These are phyloP conservation scores for Pyrenophora graminea DNA, from an alignment of 2,329 filamentous ascomycete species.

Conservation along the genomic window DNA sequence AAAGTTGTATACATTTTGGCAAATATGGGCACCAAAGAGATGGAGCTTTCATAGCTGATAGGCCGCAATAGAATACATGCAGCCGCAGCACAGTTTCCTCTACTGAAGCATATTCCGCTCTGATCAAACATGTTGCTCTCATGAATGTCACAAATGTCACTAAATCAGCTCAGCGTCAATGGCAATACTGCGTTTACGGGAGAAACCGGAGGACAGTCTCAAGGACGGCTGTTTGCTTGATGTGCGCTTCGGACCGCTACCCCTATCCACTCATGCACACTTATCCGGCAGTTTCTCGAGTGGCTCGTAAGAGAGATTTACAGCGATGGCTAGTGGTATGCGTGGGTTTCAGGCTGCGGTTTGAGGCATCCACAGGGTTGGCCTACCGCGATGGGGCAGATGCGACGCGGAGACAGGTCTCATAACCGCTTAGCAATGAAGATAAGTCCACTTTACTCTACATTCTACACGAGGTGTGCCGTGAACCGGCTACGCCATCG, in stretches of 20 bases:
- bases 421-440: conserved; percentile 4
- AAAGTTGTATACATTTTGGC: conserved; percentile 8
- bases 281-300: conserved; percentile 9
- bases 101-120: background rate
- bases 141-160: background rate
- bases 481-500: conserved; percentile 24
- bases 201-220: too few species aligned
- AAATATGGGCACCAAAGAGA: background rate
- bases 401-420: conserved; percentile 9
- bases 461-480: conserved; percentile 30
- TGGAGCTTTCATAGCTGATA: background rate
- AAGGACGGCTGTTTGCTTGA: background rate
- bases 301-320: conserved; percentile 10
- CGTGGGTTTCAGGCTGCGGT: conserved; percentile 68
- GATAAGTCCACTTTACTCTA: conserved; percentile 19
- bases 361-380: conserved; percentile 31
- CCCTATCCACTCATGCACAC: background rate
- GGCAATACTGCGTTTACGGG: too few species aligned
- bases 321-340: conserved; percentile 54
- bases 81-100: background rate
- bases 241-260: conserved; percentile 3
- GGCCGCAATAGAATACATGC: background rate
- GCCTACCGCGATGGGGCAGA: conserved; percentile 8
- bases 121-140: background rate
- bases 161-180: too few species aligned